A percentile compares a stretch with the other conserved stretches of the same genome.
Evolutionary conservation across 345 rosid genomes (phyloP).

Genomic region (Lepidium aucheri): DNA sequence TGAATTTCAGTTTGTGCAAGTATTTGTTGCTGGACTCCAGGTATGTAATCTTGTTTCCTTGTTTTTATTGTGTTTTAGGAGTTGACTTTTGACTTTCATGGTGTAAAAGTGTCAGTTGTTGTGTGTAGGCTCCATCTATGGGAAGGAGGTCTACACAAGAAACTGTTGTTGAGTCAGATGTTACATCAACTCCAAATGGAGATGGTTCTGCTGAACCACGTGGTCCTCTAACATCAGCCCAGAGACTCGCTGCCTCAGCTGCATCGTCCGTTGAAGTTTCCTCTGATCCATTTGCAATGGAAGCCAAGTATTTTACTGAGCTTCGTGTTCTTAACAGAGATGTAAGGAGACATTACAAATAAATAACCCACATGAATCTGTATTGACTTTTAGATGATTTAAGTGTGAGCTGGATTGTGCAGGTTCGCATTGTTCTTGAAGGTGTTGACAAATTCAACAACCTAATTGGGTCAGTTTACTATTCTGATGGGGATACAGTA

Average conservation of each 20-base stretch:
- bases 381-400: conserved; percentile 4
- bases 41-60: conserved; percentile 25
- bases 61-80: neutral
- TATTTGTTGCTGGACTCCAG: conserved; percentile 96
- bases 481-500: conserved; percentile 78
- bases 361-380: neutral
- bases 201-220: conserved; percentile 51
- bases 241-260: conserved; percentile 73
- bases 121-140: conserved; percentile 73
- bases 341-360: conserved; percentile 35
- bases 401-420: conserved; percentile 22
- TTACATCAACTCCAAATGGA: conserved; percentile 50
- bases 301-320: conserved; percentile 92
- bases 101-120: neutral
- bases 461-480: conserved; percentile 88
- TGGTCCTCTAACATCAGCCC: conserved; percentile 81
- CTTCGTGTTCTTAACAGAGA: conserved; percentile 77
- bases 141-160: conserved; percentile 63
- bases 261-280: conserved; percentile 50
- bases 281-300: conserved; percentile 76
- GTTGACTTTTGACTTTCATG: neutral
- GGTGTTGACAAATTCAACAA: conserved; percentile 92
- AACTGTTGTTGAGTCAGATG: conserved; percentile 37
- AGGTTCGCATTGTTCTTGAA: conserved; percentile 98
- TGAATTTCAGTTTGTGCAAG: conserved; percentile 91